Base-by-base conservation (phyloP, 2,329 filamentous ascomycete species). In the Colletotrichum destructivum region DNA sequence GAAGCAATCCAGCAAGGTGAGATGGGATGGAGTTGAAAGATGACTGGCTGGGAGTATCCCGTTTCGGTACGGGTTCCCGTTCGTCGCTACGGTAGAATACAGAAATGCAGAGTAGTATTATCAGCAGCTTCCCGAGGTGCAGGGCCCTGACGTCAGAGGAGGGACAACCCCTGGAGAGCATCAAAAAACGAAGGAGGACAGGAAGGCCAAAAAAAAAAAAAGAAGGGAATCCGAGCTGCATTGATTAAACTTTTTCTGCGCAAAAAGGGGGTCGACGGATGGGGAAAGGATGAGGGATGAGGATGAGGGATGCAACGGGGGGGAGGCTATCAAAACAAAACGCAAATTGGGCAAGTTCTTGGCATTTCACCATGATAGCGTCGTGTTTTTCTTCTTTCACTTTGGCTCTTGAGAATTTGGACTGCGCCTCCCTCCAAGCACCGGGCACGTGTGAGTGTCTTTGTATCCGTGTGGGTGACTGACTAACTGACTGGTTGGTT, bases 251-350 rank as follows among this genome's bases (percentile, higher is more conserved):
- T 62, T 51, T 51, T 62, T 51, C 59, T 16, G 11, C 15, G 59
- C 46, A 38, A 16, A 35, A 23, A 31, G 26, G 13, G 8, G 51
- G 31, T 18, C 23, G 18, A 18, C 23, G 16, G n/a, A 6, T 21
- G 56, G 21, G 23, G 15, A 44, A 16, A 15, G 35, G n/a, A 35
- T 9, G 7, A 21, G 21, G 42, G 44, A 49, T 23, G 23, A 13
- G 23, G 23, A 4, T n/a, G 56, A 21, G 21, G 42, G 44, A 49
- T 23, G 23, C 42, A 11, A 6, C 26, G 16, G 42, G 57, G 23
- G 26, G 4, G 12, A 31, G 55, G 38, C 60, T 62, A 52, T 52
- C 60, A 54, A 62, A 52, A 54, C 47, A 54, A 62, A 54, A 42
- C 15, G 26, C 35, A 62, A 44, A 40, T 63, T 52, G 47, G 49